Evolutionary conservation across 2,329 filamentous ascomycete genomes (phyloP), one percentile per base, ranked within the genome.

Genomic region (Monascus ruber): DNA sequence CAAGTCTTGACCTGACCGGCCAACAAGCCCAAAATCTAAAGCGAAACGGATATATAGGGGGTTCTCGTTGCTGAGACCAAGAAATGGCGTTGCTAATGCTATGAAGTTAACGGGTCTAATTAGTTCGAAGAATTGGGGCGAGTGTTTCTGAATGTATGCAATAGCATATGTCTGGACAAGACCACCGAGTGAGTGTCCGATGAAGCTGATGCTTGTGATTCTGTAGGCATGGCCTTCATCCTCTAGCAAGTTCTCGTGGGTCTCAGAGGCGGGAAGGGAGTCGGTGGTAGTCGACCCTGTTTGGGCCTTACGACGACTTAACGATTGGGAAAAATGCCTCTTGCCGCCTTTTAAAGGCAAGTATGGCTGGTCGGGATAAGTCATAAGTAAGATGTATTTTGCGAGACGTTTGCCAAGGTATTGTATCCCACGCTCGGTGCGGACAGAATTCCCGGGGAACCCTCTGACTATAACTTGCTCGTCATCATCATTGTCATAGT

Each of bases 21-120:
- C 91, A 9, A 98, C 89, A 1, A 98, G 73, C 0, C 91, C 91
- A 64, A 96, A 94, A 58, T 98, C 91, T 3, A 98, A 70, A 0
- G 91, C 91, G 60, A 98, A 96, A 54, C 88, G 94, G 62, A 98
- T 85, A 58, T 98, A 98, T 41, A 96, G 72, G 0, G 91, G 91
- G 51, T 98, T 98, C 58, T 98, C 91, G 58, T 98, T 95, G 61
- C 89, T 96, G 31, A 96, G 68, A 0, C 89, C 89, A 1, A 96
- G 67, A 48, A 95, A 86, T 0, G 89, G 89, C 1, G 88, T 82
- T 10, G 89, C 88, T 49, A 96, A 68, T 26, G 83, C 74, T 47
- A 96, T 82, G 55, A 96, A 96, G 57, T 95, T 95, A 58, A 94
- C 70, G 0, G 89, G 89, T 47, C 79, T 76, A 51, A 95, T 94